Conservation (phyloP, 2,329 filamentous ascomycete genomes). For the Monascus ruber region DNA sequence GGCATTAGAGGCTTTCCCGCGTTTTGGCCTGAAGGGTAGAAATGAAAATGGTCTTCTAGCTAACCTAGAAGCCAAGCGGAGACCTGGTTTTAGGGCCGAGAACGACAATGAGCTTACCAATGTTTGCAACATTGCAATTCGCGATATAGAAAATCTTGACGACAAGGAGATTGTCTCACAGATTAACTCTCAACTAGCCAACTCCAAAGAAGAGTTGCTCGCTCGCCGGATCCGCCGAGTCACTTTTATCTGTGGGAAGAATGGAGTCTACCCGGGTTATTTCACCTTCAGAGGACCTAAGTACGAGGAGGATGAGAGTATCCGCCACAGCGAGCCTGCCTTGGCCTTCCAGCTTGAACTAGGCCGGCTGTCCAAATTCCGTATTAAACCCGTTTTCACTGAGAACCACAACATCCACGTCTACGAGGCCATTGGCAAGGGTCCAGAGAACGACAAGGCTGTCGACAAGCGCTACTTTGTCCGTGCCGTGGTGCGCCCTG, state of each 20-base stretch:
- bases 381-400: constrained; percentile 96
- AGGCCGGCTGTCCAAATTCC: constrained; percentile 86
- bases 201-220: constrained; percentile 74
- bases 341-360: constrained; percentile 98
- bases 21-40: constrained; percentile 39
- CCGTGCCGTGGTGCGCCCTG: constrained; percentile 85
- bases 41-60: constrained; percentile 49
- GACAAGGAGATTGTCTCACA: constrained; percentile 71
- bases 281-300: constrained; percentile 92
- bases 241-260: constrained; percentile 92
- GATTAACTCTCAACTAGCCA: constrained; percentile 63
- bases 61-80: constrained; percentile 64
- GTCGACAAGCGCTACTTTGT: constrained; percentile 87
- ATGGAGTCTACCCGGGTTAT: constrained; percentile 92
- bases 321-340: constrained; percentile 92
- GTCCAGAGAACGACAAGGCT: constrained; percentile 68
- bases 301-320: constrained; percentile 86
- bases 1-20: constrained; percentile 73
- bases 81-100: constrained; percentile 44
- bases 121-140: constrained; percentile 84
- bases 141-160: constrained; percentile 71
- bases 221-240: constrained; percentile 74
- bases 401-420: constrained; percentile 99
- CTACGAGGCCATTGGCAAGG: constrained; percentile 92
- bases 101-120: constrained; percentile 70